Evolutionary conservation across 495 filamentous ascomycete genomes (phyloP).

Genomic region (Penicillium paxilli): DNA sequence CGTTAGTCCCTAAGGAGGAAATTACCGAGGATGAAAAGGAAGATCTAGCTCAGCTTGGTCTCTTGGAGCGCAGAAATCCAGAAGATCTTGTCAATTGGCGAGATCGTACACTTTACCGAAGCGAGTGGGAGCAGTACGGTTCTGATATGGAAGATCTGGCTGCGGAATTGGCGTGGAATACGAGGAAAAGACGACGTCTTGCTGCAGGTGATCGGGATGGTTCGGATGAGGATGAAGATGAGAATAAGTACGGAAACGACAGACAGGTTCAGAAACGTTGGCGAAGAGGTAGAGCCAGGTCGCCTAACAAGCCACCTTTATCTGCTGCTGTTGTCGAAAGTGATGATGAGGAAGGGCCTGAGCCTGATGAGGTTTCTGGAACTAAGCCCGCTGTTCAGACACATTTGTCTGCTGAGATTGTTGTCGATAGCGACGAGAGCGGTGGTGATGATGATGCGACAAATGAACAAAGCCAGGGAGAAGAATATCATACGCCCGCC

Average conservation of each 20-base stretch:
- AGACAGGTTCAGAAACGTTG: too few species aligned
- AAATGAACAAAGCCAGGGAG: neutral
- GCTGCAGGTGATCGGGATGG: conserved; percentile 3
- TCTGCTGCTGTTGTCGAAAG: neutral
- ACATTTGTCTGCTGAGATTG: neutral
- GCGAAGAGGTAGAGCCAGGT: neutral
- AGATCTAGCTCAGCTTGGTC: conserved; percentile 11
- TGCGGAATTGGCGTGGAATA: conserved; percentile 34
- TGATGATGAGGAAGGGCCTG: too few species aligned
- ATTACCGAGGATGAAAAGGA: conserved; percentile 14
- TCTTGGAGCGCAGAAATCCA: conserved; percentile 26
- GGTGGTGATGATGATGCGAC: neutral
- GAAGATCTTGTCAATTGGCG: conserved; percentile 47
- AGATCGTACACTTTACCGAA: conserved; percentile 39
- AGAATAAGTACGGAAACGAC: neutral
- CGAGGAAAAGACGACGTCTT: conserved; percentile 32
- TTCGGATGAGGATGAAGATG: neutral
- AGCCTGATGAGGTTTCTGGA: too few species aligned
- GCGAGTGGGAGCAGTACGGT: conserved; percentile 52
- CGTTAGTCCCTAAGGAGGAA: neutral
- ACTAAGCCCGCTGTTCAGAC: neutral
- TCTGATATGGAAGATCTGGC: conserved; percentile 27
- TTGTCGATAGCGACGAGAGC: neutral
- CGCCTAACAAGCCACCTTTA: neutral
- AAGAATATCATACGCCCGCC: neutral